Evolutionary conservation across 192 early-diverging fungal genomes (phyloP).

Genomic region (Coemansia sp.): DNA sequence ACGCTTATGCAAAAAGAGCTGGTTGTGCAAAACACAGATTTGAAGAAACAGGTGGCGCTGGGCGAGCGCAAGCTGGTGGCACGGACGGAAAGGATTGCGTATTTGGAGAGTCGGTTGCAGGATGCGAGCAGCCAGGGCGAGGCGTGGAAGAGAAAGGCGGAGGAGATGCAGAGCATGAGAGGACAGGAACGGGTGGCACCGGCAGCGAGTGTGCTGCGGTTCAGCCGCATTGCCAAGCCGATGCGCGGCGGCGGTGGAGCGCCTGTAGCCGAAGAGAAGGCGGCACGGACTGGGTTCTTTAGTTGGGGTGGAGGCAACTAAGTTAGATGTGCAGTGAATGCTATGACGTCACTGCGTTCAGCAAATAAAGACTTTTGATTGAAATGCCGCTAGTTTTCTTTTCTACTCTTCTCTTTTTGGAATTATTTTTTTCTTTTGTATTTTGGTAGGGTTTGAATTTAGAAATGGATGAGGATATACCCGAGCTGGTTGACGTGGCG

Average conservation of each 20-base stretch:
- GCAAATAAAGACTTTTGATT: too few species aligned
- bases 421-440: not conserved
- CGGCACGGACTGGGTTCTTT: slow-evolving; percentile 37
- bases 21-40: slow-evolving; percentile 91
- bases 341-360: too few species aligned
- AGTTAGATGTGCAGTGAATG: too few species aligned
- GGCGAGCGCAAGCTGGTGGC: slow-evolving; percentile 89
- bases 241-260: slow-evolving; percentile 77
- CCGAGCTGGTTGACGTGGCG: slow-evolving; percentile 26
- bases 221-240: slow-evolving; percentile 87
- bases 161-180: slow-evolving; percentile 58
- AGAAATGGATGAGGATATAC: slow-evolving; percentile 41
- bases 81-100: slow-evolving; percentile 92
- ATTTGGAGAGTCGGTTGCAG: slow-evolving; percentile 78
- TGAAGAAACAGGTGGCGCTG: slow-evolving; percentile 92
- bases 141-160: slow-evolving; percentile 67
- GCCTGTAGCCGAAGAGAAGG: slow-evolving; percentile 29
- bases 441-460: slow-evolving; percentile 2
- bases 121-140: slow-evolving; percentile 78
- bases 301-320: slow-evolving; percentile 23
- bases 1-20: slow-evolving; percentile 94
- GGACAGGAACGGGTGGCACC: slow-evolving; percentile 17
- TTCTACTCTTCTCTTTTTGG: not conserved
- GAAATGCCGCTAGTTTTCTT: not conserved
- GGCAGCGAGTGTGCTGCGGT: slow-evolving; percentile 51